A percentile compares a stretch with the other conserved stretches of the same genome.
Evolutionary conservation across 129 eudicot genomes (phyloP).

Genomic region (Centaurea solstitialis): DNA sequence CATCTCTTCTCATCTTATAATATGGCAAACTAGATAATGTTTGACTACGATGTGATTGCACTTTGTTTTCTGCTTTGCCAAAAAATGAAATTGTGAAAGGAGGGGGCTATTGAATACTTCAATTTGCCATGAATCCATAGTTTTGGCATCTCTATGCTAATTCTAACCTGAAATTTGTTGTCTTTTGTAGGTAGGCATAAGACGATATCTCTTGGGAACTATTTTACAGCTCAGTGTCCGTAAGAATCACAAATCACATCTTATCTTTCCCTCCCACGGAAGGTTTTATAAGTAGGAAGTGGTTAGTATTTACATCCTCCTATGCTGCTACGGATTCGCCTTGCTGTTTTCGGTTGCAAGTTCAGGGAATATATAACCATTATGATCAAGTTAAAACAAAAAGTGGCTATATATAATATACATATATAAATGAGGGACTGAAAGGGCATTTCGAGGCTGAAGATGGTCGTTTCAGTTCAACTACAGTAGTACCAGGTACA

Average conservation of each 20-base stretch:
- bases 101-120: not conserved
- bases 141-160: slow-evolving; percentile 5
- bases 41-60: not conserved
- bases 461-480: slow-evolving; percentile 4
- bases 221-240: slow-evolving; percentile 7
- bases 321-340: not conserved
- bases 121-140: not conserved
- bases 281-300: slow-evolving; percentile 9
- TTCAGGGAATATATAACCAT: slow-evolving; percentile 13
- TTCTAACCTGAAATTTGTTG: slow-evolving; percentile 1
- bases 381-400: not conserved
- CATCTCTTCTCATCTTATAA: not conserved
- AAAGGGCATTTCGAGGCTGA: slow-evolving; percentile 1
- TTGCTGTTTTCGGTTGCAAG: not conserved
- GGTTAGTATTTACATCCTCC: slow-evolving; percentile 9
- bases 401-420: not conserved
- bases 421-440: not conserved
- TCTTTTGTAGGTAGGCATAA: slow-evolving; percentile 25
- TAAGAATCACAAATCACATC: slow-evolving; percentile 5
- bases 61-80: not conserved
- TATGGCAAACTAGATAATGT: not conserved
- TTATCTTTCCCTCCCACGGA: not conserved
- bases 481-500: slow-evolving; percentile 5
- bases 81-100: not conserved
- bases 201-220: not conserved